Conservation (phyloP, 257 asterid genomes). For the Eucommia ulmoides region DNA sequence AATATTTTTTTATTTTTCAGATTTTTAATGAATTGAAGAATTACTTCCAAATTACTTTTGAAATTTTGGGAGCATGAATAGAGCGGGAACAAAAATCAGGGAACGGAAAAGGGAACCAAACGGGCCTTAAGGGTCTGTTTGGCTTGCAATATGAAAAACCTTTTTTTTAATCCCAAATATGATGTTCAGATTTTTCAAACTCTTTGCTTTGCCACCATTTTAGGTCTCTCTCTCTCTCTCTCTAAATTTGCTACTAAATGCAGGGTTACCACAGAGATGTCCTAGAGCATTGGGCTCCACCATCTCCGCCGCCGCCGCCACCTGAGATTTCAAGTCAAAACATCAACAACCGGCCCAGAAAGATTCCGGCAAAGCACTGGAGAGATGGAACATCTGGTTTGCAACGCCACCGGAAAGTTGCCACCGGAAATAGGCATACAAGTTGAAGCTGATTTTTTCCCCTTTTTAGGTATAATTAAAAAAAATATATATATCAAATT, state of each 20-base stretch:
- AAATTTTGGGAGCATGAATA: too few relatives aligned
- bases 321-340: constrained; percentile 10
- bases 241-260: not conserved
- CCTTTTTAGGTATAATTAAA: too few relatives aligned
- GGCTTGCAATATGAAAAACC: not conserved
- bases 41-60: too few relatives aligned
- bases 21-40: too few relatives aligned
- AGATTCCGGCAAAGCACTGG: constrained; percentile 35
- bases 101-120: not conserved
- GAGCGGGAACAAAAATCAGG: too few relatives aligned
- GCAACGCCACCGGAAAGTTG: constrained; percentile 50
- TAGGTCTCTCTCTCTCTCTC: not conserved
- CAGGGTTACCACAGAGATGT: constrained; percentile 88
- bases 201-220: not conserved
- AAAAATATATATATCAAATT: too few relatives aligned
- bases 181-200: not conserved
- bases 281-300: constrained; percentile 46
- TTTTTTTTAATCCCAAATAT: not conserved
- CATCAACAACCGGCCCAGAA: constrained; percentile 13
- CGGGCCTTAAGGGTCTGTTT: not conserved
- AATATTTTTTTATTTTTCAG: too few relatives aligned
- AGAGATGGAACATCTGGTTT: constrained; percentile 32
- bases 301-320: constrained; percentile 26
- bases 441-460: constrained; percentile 21
- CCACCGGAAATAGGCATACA: constrained; percentile 25